phyloP scores from a whole-genome alignment of 805 yeast genomes.

The Yarrowia sp. region DNA sequence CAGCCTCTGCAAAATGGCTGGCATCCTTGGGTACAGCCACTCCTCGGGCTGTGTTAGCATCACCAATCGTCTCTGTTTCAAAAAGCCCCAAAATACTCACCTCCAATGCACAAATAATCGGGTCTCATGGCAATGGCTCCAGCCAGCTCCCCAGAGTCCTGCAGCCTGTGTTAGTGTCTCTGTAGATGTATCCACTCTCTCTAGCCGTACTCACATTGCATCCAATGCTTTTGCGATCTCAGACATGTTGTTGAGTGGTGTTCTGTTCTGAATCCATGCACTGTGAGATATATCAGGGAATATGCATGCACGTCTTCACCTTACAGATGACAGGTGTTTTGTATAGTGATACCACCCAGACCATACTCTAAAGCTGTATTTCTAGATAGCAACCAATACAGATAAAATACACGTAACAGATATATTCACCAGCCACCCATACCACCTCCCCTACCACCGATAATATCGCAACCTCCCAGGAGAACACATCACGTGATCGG shows the following conservation, averaged over 20 bases:
- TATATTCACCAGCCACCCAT: not conserved
- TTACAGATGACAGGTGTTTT: too few relatives aligned
- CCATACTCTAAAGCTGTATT: too few relatives aligned
- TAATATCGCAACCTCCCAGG: constrained; percentile 2
- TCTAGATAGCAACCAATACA: too few relatives aligned
- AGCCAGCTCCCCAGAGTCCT: constrained; percentile 16
- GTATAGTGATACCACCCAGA: too few relatives aligned
- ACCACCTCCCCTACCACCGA: not conserved
- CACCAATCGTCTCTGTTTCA: too few relatives aligned
- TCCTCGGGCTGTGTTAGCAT: constrained; percentile 15
- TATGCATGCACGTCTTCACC: not conserved
- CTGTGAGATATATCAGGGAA: not conserved
- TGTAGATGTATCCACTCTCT: not conserved
- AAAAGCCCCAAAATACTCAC: not conserved
- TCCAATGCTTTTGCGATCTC: constrained; percentile 21
- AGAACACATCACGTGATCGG: not conserved
- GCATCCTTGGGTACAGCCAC: constrained; percentile 11
- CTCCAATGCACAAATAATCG: constrained; percentile 22
- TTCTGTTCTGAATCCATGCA: not conserved
- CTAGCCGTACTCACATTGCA: not conserved
- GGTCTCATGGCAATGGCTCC: constrained; percentile 26
- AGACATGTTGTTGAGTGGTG: constrained; percentile 18
- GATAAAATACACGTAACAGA: not conserved
- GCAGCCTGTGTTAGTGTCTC: constrained; percentile 14
- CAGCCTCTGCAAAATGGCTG: constrained; percentile 10